Evolutionary conservation across 208 protist species (phyloP).

Genomic region (Leishmania tropica): DNA sequence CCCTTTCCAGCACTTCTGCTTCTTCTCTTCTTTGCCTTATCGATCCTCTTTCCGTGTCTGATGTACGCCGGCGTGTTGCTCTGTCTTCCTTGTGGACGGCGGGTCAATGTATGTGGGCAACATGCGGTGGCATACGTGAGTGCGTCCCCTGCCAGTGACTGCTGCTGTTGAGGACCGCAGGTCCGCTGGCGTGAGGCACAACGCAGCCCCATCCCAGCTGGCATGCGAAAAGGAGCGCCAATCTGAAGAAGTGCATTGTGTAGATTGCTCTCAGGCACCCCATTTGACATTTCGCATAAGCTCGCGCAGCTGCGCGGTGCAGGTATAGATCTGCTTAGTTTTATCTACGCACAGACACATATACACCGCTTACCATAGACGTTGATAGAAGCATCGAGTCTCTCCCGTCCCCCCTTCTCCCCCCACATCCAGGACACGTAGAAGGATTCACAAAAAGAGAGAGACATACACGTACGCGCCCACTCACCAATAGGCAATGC

Average conservation of each 20-base stretch:
- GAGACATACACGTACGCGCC: background rate
- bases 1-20: background rate
- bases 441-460: background rate
- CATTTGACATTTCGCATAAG: background rate
- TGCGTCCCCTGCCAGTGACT: background rate
- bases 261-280: background rate
- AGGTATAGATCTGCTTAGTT: background rate
- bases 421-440: background rate
- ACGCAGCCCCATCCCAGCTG: background rate
- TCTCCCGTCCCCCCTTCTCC: background rate
- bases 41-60: background rate
- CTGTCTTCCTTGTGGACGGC: background rate
- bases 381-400: slow-evolving; percentile 12
- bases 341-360: background rate
- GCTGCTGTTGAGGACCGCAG: background rate
- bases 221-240: background rate
- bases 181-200: background rate
- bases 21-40: background rate
- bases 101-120: background rate
- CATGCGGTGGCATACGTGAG: background rate
- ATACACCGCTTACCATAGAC: slow-evolving; percentile 3
- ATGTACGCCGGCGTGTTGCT: background rate
- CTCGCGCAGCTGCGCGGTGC: background rate
- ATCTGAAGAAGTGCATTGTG: background rate
- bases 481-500: slow-evolving; percentile 1